Evolutionary conservation across 2,329 filamentous ascomycete species (phyloP).

Genomic region (Canariomyces notabilis): DNA sequence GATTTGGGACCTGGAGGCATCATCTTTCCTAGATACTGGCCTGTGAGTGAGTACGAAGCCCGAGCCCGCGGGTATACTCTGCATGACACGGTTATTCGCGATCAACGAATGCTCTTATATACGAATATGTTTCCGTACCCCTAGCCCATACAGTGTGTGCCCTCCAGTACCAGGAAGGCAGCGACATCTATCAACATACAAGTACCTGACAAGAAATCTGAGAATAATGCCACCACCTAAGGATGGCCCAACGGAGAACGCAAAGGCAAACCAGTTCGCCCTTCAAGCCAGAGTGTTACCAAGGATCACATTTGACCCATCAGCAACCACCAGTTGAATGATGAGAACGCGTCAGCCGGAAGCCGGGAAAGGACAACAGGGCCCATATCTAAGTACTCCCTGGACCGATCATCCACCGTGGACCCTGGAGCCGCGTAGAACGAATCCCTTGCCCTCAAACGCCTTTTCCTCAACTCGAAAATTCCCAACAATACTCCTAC

Average conservation of each 20-base stretch:
- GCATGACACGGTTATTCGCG: too few species aligned
- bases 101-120: too few species aligned
- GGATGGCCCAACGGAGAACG: neutral
- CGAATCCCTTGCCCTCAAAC: neutral
- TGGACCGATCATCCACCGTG: neutral
- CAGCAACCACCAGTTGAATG: neutral
- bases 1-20: too few species aligned
- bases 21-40: too few species aligned
- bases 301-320: neutral
- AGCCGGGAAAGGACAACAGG: too few species aligned
- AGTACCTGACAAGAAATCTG: neutral
- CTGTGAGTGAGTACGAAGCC: too few species aligned
- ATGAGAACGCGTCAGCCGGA: neutral
- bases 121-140: too few species aligned
- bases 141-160: too few species aligned
- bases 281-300: neutral
- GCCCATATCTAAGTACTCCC: neutral
- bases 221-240: neutral
- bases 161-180: neutral
- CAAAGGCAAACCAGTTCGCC: neutral
- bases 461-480: slow-evolving; percentile 2
- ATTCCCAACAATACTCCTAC: slow-evolving; percentile 7
- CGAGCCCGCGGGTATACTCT: too few species aligned
- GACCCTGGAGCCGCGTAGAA: neutral
- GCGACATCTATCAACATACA: neutral